Conservation (phyloP, 208 protist species). For the Porcisia deanei region DNA sequence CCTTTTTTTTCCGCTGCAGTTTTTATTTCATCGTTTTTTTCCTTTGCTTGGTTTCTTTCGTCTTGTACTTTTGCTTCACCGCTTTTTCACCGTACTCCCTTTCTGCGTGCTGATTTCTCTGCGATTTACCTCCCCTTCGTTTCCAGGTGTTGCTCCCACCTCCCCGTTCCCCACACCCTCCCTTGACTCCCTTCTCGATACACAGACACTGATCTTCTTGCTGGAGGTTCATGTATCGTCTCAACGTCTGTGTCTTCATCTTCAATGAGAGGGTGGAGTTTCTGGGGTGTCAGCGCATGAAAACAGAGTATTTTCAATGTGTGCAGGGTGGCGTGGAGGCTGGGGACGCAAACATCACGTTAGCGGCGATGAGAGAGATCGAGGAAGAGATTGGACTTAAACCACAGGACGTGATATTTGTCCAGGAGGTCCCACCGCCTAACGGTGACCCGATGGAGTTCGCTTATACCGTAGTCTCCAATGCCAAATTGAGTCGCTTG, state of each 20-base stretch:
- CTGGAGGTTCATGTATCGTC: slow-evolving; percentile 54
- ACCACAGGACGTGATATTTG: slow-evolving; percentile 50
- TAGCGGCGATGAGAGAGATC: slow-evolving; percentile 68
- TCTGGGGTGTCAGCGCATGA: slow-evolving; percentile 64
- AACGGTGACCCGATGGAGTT: slow-evolving; percentile 65
- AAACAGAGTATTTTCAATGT: slow-evolving; percentile 49
- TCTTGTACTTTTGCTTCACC: background rate
- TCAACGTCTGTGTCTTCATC: slow-evolving; percentile 78
- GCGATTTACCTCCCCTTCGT: background rate
- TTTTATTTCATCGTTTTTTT: no score
- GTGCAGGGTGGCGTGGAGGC: slow-evolving; percentile 83
- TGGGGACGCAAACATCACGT: slow-evolving; percentile 46
- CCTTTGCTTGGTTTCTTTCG: no score
- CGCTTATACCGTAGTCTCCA: slow-evolving; percentile 49
- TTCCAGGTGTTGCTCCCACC: background rate
- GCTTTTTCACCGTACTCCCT: background rate
- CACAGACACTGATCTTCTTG: background rate
- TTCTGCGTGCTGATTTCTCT: background rate
- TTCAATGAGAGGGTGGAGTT: slow-evolving; percentile 74
- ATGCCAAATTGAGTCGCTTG: slow-evolving; percentile 62
- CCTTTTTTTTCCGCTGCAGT: background rate
- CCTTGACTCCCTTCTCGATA: background rate
- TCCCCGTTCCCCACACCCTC: background rate
- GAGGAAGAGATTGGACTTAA: slow-evolving; percentile 75
- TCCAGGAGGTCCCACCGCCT: slow-evolving; percentile 69